Evolutionary conservation across 176 grass and related monocot genomes (phyloP), one percentile per base, ranked within the genome.

Genomic region (Oryza nivara): DNA sequence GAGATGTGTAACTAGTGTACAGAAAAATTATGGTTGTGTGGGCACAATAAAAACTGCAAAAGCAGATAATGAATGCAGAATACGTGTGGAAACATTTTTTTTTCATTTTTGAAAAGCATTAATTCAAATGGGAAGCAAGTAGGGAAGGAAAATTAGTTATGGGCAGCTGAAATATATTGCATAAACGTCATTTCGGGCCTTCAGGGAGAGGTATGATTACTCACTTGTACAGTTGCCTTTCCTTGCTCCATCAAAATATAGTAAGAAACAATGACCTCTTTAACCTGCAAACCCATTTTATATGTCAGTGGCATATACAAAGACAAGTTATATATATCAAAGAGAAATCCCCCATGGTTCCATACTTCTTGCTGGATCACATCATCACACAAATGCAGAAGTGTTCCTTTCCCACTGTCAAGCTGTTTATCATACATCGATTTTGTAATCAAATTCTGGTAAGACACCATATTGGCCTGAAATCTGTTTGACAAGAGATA

Each of bases 371-470:
- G 96, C 86, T 99, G 91, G 77, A 99, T 99, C 80, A 99, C 89
- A 84, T 99, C 89, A 80, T 99, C 93, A 49, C 96, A 99, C 60
- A 97, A 82, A 68, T 94, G 96, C 20, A 95, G 93, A 82, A 96
- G 93, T 43, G 96, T 99, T 80, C 93, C 96, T 83, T 76, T 93
- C 8, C 96, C 96, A 87, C 96, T 98, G 32, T 98, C 96, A 74
- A 98, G 91, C 74, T 98, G 96, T 68, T 99, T 99, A 54, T 99
- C 93, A 88, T 99, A 94, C 96, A 99, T 94, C 46, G 96, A 94
- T 73, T 96, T 90, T 61, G 89, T 95, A 86, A 99, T 96, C 51
- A 96, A 83, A 84, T 99, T 94, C 73, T 96, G 96, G 77, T 99
- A 99, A 54, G 74, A 38, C 19, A 60, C 78, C 88, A 99, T 91